Base-by-base conservation (phyloP, 768 basidiomycete species). In the Calocera cornea region DNA sequence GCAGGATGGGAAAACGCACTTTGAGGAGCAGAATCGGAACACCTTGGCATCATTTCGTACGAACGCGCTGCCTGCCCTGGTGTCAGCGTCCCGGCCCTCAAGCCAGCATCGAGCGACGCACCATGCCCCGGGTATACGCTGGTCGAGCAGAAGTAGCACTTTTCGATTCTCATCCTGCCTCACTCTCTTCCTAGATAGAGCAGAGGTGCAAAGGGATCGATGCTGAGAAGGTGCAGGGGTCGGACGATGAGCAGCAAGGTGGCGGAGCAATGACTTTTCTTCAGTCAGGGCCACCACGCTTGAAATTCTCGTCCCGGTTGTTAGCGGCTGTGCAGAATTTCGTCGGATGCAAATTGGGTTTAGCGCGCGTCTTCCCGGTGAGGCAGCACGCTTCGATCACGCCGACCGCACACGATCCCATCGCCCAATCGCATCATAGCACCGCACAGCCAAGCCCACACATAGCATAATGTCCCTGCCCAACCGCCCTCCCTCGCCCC, bases 21-120 rank as follows among this genome's bases (percentile, higher is more conserved):
- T 98, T 75, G 92, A 94, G 10, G 92, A 91, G 78, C 97, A 99
- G 78, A 99, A 98, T 54, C 95, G 84, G 79, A 98, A 99, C 69
- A 92, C 87, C 81, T 99, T 98, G 68, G 95, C 87, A 78, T 99
- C 97, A 79, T 99, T 99, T 69, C 97, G 83, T 66, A 99, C 97
- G 75, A 99, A 99, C 47, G 91, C 92, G 73, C 86, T 83, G n/a
- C 92, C 92, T 93, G 69, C 11, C 16, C 5, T 1, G n/a, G 29
- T 31, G 44, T 34, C 41, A 68, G 34, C 27, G 49, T 47, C 40
- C 60, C 27, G 38, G 47, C 34, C 12, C 50, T 33, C 34, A 66
- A 17, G 17, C 50, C 64, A 47, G 14, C 31, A 12, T n/a, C n/a
- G n/a, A n/a, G n/a, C n/a, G 12, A 71, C 82, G 67, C 70, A 88